A percentile compares a stretch with the other conserved stretches of the same genome.
These are phyloP conservation scores for Acacia crassicarpa DNA, from an alignment of 306 rosid species.

Conservation along the genomic window DNA sequence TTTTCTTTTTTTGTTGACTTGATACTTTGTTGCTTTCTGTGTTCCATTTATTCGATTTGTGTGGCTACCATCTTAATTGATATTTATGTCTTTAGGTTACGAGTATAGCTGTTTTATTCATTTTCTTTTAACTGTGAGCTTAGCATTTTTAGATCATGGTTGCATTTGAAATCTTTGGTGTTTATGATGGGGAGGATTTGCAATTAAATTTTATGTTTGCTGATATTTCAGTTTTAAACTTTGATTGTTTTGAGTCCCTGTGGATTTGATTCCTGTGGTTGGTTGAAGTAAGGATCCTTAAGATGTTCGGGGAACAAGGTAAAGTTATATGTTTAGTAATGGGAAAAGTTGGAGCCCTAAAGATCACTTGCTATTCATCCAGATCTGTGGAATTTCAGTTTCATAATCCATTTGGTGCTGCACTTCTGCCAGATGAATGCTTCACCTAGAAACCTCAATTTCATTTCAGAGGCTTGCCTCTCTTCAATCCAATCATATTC, in stretches of 20 bases:
- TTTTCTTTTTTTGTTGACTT: background rate
- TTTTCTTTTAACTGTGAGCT: background rate
- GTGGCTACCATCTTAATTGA: background rate
- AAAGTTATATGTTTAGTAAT: background rate
- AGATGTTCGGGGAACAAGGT: background rate
- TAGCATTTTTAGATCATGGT: background rate
- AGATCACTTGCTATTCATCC: background rate
- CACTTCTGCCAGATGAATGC: background rate
- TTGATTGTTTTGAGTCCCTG: conserved; percentile 11
- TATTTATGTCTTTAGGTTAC: background rate
- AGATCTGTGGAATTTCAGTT: background rate
- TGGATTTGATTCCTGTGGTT: background rate
- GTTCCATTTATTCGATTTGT: conserved; percentile 9
- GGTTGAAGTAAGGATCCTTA: background rate
- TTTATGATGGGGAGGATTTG: background rate
- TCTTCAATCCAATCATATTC: conserved; percentile 5
- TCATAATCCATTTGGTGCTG: background rate
- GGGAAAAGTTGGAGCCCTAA: background rate
- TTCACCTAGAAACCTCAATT: background rate
- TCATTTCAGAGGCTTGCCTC: background rate
- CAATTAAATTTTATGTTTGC: conserved; percentile 23
- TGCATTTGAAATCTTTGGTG: background rate
- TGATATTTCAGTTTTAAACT: background rate
- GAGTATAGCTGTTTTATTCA: background rate
- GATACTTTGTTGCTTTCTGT: background rate